phyloP scores from a whole-genome alignment of 208 protist genomes.

The Acanthamoeba lenticulata region DNA sequence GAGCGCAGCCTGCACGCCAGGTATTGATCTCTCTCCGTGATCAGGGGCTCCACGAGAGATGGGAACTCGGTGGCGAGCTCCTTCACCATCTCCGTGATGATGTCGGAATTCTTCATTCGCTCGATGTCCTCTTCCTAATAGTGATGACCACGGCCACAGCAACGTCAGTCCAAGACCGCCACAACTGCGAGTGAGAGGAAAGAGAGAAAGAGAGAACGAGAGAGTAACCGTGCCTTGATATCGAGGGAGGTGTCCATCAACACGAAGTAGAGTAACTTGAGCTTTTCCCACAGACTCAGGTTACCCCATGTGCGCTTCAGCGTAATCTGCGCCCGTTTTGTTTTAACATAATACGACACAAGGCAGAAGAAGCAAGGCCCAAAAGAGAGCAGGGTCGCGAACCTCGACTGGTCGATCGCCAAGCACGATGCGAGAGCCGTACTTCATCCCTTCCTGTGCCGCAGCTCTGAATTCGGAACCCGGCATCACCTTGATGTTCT shows the following conservation, averaged over 20 bases:
- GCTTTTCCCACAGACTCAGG: conserved; percentile 4
- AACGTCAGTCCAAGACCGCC: too few relatives aligned
- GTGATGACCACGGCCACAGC: neutral
- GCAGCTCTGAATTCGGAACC: conserved; percentile 22
- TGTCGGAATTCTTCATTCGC: conserved; percentile 5
- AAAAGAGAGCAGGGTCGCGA: neutral
- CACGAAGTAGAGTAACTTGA: conserved; percentile 44
- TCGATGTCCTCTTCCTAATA: conserved; percentile 53
- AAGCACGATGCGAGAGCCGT: neutral
- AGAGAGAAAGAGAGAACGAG: too few relatives aligned
- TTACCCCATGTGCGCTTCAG: conserved; percentile 23
- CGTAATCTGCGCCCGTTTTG: neutral
- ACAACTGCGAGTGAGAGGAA: too few relatives aligned
- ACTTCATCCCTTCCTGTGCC: conserved; percentile 9
- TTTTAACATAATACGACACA: neutral
- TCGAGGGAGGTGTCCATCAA: conserved; percentile 33
- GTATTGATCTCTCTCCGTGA: neutral
- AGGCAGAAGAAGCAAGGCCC: neutral
- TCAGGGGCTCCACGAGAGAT: neutral
- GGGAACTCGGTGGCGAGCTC: conserved; percentile 8
- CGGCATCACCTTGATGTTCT: conserved; percentile 28
- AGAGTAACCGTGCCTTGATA: neutral
- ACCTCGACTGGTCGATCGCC: conserved; percentile 9
- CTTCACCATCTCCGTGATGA: conserved; percentile 32
- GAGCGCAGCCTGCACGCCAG: neutral